A percentile compares a stretch with the other conserved stretches of the same genome.
phyloP scores from a whole-genome alignment of 1,284 basidiomycete species.

The Marasmius fiardii region DNA sequence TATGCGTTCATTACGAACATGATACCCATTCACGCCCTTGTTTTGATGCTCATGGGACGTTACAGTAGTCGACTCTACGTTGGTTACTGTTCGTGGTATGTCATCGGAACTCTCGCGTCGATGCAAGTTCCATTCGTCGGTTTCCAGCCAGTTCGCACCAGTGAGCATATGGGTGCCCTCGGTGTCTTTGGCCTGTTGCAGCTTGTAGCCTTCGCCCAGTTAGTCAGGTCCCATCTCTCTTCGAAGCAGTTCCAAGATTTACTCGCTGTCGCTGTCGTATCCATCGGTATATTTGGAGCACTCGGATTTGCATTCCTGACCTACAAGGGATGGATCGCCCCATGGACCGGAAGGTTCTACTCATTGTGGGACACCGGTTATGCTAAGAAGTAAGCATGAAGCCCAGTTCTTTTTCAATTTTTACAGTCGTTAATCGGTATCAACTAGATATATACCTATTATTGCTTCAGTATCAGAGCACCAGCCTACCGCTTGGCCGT shows the following conservation, averaged over 20 bases:
- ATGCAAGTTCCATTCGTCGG: conserved; percentile 99
- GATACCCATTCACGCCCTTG: conserved; percentile 94
- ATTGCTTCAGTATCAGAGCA: conserved; percentile 99
- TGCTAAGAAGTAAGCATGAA: conserved; percentile 85
- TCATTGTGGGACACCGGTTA: conserved; percentile 99
- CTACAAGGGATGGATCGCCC: conserved; percentile 94
- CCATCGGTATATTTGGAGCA: conserved; percentile 72
- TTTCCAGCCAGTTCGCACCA: conserved; percentile 97
- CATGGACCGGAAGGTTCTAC: conserved; percentile 99
- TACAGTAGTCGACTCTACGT: conserved; percentile 92
- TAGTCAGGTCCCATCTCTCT: conserved; percentile 86
- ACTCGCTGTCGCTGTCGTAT: conserved; percentile 67
- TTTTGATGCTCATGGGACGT: conserved; percentile 96
- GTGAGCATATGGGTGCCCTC: conserved; percentile 98
- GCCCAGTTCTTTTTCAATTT: conserved; percentile 2
- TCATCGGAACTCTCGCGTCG: conserved; percentile 92
- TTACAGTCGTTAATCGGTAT: conserved; percentile 10
- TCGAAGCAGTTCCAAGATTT: conserved; percentile 92
- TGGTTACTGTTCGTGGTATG: conserved; percentile 97
- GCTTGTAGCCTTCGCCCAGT: conserved; percentile 91
- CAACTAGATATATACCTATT: conserved; percentile 87
- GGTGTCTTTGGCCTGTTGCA: conserved; percentile 97
- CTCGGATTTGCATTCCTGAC: conserved; percentile 78
- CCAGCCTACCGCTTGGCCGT: conserved; percentile 99
- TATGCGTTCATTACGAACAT: conserved; percentile 99